Base-by-base conservation (phyloP, 495 filamentous ascomycete genomes). In the Penicillium crystallinum region DNA sequence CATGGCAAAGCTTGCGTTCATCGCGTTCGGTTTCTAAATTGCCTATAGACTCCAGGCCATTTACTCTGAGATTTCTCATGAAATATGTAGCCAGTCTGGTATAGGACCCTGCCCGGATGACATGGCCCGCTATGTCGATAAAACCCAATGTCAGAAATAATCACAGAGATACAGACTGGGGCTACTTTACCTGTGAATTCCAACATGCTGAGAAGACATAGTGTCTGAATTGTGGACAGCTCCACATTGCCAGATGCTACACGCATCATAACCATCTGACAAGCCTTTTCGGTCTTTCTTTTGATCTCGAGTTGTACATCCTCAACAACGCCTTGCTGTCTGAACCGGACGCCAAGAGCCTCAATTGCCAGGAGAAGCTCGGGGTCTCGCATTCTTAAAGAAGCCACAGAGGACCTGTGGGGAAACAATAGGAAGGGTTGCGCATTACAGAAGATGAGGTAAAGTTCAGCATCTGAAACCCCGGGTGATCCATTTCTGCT, bases 351-450 rank as follows among this genome's bases (percentile, higher is more conserved):
- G n/a, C 68, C 58, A 37, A 71, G 40, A 12, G 68, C 73, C 29
- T 72, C 62, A 31, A 74, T 61, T 0, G 70, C 59, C 21, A 70
- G 58, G 6, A 73, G 9, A 38, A 76, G 46, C 53, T 76, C 71
- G 9, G 55, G 49, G 25, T 72, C 64, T 27, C 71, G 57, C 10
- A 35, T 47, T 17, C 38, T 51, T 2, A 73, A 22, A 12, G 57
- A 62, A n/a, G 53, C 46, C 6, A 64, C 7, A 44, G 65, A 66
- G 0, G 46, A 48, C 18, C 54, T 43, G 6, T 46, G 49, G 11
- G 68, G 52, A 36, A 76, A 76, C 17, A 76, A 45, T 17, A 68
- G 67, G 4, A 76, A 52, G 18, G 73, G 71, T 35, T 76, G 73
- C 9, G 60, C 66, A 36, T 73, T 69, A 36, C 71, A 73, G 33